These are phyloP conservation scores for Aspergillus novoparasiticus DNA, from an alignment of 2,329 filamentous ascomycete genomes.

Conservation along the genomic window DNA sequence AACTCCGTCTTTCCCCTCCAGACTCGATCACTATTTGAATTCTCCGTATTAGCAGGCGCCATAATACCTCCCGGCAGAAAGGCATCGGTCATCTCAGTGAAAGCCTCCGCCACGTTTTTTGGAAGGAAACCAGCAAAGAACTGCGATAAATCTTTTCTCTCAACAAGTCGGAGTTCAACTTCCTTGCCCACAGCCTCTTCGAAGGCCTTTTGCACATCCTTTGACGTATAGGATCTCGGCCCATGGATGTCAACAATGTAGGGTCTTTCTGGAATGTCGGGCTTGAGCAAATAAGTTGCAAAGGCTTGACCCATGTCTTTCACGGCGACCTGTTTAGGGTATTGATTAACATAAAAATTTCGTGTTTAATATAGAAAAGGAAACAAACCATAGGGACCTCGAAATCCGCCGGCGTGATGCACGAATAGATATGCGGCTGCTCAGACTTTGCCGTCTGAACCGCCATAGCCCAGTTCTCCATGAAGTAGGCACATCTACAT, in stretches of 20 bases:
- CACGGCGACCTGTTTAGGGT: conserved; percentile 7
- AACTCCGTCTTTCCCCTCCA: conserved; percentile 8
- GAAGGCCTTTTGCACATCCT: conserved; percentile 16
- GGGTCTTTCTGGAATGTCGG: conserved; percentile 2
- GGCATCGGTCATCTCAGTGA: conserved; percentile 17
- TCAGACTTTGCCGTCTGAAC: conserved; percentile 7
- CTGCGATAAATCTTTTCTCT: conserved; percentile 6
- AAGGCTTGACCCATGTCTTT: conserved; percentile 14
- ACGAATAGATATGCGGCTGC: conserved; percentile 12
- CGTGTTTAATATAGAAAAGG: no score
- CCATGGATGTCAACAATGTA: conserved; percentile 19
- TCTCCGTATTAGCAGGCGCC: neutral
- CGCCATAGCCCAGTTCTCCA: conserved; percentile 19
- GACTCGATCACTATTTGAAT: neutral
- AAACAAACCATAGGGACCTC: conserved; percentile 17
- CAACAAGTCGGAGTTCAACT: conserved; percentile 13
- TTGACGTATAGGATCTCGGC: conserved; percentile 10
- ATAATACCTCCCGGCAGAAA: conserved; percentile 17
- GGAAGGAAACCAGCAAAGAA: conserved; percentile 16
- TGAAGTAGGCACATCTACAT: conserved; percentile 19
- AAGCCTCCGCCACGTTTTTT: conserved; percentile 6
- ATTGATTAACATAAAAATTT: neutral
- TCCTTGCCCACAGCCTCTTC: conserved; percentile 9
- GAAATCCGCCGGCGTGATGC: conserved; percentile 17
- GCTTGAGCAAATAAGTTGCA: conserved; percentile 7